These are phyloP conservation scores for Myotisia sp. DNA, from an alignment of 2,329 filamentous ascomycete species.

Conservation along the genomic window DNA sequence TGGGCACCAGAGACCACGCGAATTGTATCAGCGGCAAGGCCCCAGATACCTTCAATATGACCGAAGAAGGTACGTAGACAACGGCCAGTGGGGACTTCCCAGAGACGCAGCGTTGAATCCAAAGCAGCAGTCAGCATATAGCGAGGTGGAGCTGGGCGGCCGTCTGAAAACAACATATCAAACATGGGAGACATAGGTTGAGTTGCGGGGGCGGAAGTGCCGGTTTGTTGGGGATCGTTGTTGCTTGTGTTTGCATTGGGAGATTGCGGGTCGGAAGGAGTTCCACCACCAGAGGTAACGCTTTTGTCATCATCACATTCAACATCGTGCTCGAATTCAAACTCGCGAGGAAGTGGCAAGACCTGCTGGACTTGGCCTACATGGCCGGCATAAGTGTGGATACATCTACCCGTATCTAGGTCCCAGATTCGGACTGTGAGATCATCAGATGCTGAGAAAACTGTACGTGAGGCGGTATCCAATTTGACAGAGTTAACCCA, in stretches of 20 bases:
- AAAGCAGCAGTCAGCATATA: slow-evolving; percentile 91
- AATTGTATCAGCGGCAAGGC: slow-evolving; percentile 73
- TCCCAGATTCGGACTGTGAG: slow-evolving; percentile 88
- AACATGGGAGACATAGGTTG: slow-evolving; percentile 15
- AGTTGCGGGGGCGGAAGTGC: slow-evolving; percentile 11
- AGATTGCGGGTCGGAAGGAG: slow-evolving; percentile 9
- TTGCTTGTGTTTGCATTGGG: slow-evolving; percentile 7
- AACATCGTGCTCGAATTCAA: slow-evolving; percentile 59
- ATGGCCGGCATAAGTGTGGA: slow-evolving; percentile 69
- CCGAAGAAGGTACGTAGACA: slow-evolving; percentile 91
- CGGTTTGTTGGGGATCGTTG: slow-evolving; percentile 14
- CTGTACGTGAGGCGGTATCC: slow-evolving; percentile 64
- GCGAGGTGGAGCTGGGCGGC: slow-evolving; percentile 60
- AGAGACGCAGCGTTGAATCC: slow-evolving; percentile 81
- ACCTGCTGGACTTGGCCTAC: slow-evolving; percentile 93
- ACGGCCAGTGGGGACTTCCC: slow-evolving; percentile 70
- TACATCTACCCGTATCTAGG: slow-evolving; percentile 65
- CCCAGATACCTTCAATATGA: slow-evolving; percentile 93
- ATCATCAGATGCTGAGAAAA: slow-evolving; percentile 90
- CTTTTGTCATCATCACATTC: slow-evolving; percentile 26
- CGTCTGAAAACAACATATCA: slow-evolving; percentile 40
- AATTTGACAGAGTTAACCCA: slow-evolving; percentile 96
- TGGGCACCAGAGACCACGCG: slow-evolving; percentile 80
- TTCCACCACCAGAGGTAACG: slow-evolving; percentile 12
- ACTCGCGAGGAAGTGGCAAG: slow-evolving; percentile 67